These are phyloP conservation scores for Alopecurus myosuroides DNA, from an alignment of 176 grass and related monocot species.

Conservation along the genomic window DNA sequence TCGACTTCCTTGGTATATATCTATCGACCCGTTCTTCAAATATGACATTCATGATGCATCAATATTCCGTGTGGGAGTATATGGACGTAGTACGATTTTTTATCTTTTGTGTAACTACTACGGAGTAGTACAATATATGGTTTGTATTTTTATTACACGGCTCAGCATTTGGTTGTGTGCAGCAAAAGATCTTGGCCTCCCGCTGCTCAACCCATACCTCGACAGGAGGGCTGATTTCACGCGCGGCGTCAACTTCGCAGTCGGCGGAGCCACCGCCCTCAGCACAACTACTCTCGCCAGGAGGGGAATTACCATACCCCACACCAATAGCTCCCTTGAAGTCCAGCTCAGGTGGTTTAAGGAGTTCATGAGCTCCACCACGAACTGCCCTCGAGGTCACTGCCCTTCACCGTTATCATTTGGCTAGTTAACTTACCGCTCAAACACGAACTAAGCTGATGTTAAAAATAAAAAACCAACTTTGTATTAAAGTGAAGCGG, in stretches of 20 bases:
- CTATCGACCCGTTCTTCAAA: background rate
- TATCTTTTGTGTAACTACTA: too few species aligned
- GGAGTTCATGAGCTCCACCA: conserved; percentile 19
- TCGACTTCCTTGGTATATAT: conserved; percentile 17
- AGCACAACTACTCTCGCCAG: conserved; percentile 2
- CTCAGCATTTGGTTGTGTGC: background rate
- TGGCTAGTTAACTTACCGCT: background rate
- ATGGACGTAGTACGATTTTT: too few species aligned
- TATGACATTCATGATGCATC: background rate
- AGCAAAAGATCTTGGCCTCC: conserved; percentile 35
- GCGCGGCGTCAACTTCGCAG: conserved; percentile 38
- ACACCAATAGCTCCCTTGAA: conserved; percentile 37
- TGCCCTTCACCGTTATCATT: background rate
- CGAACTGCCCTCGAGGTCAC: background rate
- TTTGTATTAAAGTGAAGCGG: background rate
- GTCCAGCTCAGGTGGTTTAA: conserved; percentile 44
- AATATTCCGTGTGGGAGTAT: background rate
- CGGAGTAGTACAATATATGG: too few species aligned
- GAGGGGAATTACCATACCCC: background rate
- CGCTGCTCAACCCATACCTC: conserved; percentile 47
- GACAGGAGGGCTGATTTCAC: conserved; percentile 25
- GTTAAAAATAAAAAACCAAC: background rate
- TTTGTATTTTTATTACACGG: background rate
- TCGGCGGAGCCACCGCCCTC: conserved; percentile 34
- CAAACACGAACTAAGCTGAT: background rate